A percentile compares a stretch with the other conserved stretches of the same genome.
Conservation (phyloP, 495 filamentous ascomycete species). For the Xylaria telfairii region DNA sequence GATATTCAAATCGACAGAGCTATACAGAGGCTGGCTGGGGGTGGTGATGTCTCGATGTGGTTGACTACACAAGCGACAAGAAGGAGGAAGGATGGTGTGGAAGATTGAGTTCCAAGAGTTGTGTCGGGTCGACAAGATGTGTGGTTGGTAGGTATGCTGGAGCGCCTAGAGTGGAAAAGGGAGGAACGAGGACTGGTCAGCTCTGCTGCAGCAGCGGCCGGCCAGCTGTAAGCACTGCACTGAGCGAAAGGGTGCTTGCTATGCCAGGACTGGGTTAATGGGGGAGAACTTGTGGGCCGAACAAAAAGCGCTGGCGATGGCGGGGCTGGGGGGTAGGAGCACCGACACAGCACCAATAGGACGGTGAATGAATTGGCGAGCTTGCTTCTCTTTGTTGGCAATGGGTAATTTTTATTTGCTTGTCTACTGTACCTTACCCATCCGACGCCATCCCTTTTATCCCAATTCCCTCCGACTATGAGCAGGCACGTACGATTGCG, state of each 20-base stretch:
- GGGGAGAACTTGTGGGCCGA: constrained; percentile 41
- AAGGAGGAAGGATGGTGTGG: constrained; percentile 54
- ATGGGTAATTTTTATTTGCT: neutral
- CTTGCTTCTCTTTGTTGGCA: constrained; percentile 22
- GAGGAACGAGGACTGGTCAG: constrained; percentile 36
- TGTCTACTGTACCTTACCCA: too few relatives aligned
- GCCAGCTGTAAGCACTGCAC: constrained; percentile 23
- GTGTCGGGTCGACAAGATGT: constrained; percentile 37
- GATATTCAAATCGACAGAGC: constrained; percentile 53
- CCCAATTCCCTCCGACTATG: neutral
- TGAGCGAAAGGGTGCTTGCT: constrained; percentile 13
- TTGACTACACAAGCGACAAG: constrained; percentile 48
- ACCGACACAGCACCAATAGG: neutral
- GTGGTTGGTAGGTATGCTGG: constrained; percentile 30
- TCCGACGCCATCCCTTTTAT: constrained; percentile 1
- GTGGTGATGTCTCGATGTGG: constrained; percentile 39
- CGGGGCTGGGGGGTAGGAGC: constrained; percentile 29
- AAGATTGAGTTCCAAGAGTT: constrained; percentile 60
- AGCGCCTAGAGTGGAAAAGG: constrained; percentile 36
- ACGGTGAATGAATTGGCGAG: neutral
- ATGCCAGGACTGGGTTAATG: constrained; percentile 11
- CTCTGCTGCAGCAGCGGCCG: constrained; percentile 20
- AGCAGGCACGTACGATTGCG: neutral
- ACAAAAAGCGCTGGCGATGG: constrained; percentile 41
- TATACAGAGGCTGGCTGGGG: constrained; percentile 28